Percentiles rank a stretch among this genome's conserved stretches.
phyloP scores from a whole-genome alignment of 1,284 basidiomycete species.

The Sporisorium scitamineum region DNA sequence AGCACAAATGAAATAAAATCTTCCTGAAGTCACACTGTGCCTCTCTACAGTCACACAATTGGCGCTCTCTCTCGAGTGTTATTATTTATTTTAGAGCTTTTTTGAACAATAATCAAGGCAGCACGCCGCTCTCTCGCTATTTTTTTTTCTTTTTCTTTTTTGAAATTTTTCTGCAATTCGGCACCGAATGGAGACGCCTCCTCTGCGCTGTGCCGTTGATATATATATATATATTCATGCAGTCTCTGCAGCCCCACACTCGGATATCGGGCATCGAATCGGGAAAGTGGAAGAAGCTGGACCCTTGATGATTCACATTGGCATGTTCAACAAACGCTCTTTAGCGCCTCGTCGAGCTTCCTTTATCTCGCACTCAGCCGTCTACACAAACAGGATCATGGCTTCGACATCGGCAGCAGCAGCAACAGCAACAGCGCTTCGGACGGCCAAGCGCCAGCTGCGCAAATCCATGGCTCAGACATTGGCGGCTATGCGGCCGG shows the following conservation, averaged over 20 bases:
- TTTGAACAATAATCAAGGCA: neutral
- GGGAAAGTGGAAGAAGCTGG: constrained; percentile 1
- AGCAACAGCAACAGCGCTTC: constrained; percentile 19
- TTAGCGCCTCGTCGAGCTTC: neutral
- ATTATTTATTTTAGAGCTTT: constrained; percentile 8
- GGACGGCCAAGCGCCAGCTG: constrained; percentile 61
- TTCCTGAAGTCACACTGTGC: neutral
- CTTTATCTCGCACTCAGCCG: neutral
- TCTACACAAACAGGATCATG: neutral
- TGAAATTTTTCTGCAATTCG: constrained; percentile 24
- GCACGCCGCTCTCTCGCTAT: neutral
- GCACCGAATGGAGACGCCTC: constrained; percentile 10
- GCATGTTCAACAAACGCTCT: no score
- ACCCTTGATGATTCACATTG: constrained; percentile 5
- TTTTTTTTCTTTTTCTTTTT: neutral
- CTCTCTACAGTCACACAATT: constrained; percentile 9
- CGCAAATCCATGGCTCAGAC: constrained; percentile 56
- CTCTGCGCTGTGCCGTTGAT: neutral
- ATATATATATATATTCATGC: no score
- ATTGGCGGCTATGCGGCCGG: constrained; percentile 39
- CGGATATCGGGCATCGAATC: neutral
- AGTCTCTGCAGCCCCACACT: constrained; percentile 5
- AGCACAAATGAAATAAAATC: constrained; percentile 12
- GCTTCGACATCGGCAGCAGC: constrained; percentile 20
- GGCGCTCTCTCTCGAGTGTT: neutral